Evolutionary conservation across 495 filamentous ascomycete genomes (phyloP).

Genomic region (Hyaloscypha variabilis): DNA sequence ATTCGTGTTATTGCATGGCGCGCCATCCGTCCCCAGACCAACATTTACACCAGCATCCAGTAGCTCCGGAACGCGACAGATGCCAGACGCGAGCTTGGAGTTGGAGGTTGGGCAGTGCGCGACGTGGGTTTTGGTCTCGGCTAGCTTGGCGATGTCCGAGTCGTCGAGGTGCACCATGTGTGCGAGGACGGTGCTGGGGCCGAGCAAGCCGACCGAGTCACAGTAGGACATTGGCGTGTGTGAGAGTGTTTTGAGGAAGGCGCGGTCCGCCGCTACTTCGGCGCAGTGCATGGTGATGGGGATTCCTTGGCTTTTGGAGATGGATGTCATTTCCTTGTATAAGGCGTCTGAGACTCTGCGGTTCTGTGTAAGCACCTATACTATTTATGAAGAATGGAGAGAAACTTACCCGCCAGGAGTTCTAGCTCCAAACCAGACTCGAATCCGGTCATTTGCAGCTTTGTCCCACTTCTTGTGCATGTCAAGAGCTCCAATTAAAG

Average conservation of each 20-base stretch:
- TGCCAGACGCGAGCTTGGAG: slow-evolving; percentile 52
- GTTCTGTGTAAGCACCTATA: background rate
- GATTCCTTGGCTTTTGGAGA: slow-evolving; percentile 35
- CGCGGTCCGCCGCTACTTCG: slow-evolving; percentile 40
- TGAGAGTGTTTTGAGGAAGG: slow-evolving; percentile 42
- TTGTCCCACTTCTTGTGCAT: slow-evolving; percentile 53
- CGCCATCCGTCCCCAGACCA: slow-evolving; percentile 50
- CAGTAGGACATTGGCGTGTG: slow-evolving; percentile 50
- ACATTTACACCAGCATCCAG: slow-evolving; percentile 42
- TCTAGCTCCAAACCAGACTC: slow-evolving; percentile 54
- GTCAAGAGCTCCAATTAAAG: slow-evolving; percentile 42
- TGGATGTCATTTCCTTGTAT: slow-evolving; percentile 47
- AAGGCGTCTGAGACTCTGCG: slow-evolving; percentile 45
- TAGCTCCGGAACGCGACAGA: slow-evolving; percentile 45
- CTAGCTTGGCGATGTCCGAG: slow-evolving; percentile 42
- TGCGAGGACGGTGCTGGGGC: slow-evolving; percentile 41
- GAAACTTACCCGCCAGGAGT: slow-evolving; percentile 45
- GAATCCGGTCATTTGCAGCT: slow-evolving; percentile 44
- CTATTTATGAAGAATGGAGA: background rate
- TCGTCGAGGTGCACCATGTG: slow-evolving; percentile 53
- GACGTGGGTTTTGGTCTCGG: slow-evolving; percentile 45
- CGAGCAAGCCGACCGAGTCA: slow-evolving; percentile 42
- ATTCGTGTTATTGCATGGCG: slow-evolving; percentile 53
- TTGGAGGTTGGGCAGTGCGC: slow-evolving; percentile 55
- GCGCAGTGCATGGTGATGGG: slow-evolving; percentile 38